Base-by-base conservation (phyloP, 345 rosid species). In the Erucastrum elatum region DNA sequence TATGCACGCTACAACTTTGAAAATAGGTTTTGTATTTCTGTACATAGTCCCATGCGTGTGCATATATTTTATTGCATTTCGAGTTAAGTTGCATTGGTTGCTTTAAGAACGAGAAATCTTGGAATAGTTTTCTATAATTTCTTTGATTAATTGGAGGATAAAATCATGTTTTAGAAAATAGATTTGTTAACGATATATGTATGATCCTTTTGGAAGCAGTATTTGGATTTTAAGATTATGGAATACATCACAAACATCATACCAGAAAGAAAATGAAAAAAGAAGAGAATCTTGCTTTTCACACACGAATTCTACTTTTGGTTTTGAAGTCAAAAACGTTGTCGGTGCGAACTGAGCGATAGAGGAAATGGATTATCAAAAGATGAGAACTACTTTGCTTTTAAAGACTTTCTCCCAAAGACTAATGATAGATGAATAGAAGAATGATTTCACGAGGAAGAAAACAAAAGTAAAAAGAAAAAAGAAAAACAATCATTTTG, bases 1-100 rank as follows among this genome's bases (percentile, higher is more conserved):
- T 69, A 74, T 21, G 79, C 82, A 80, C 79, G 82, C 82, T 69
- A 74, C 60, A 31, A 74, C 79, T 80, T 74, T 69, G 67, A 74
- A 64, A 63, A 63, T 21, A 59, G 21, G 65, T 37, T 69, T 63
- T 67, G 3, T 61, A 29, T 13, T 74, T 62, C 12, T 13, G 6
- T 64, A 49, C 2, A 10, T 46, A 51, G 27, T 51, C 58, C 56
- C 76, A 56, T 56, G 64, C 68, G 83, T 80, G 79, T 70, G 68
- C 80, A 64, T 64, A 41, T 68, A 74, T 64, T 15, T 64, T 34
- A 37, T 65, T 72, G 71, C 33, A 55, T 70, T 71, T 56, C 58
- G 34, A 6, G 12, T 29, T 62, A 62, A 62, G 61, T 71, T 71
- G 29, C 74, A 60, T 13, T 67, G n/a, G 11, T 39, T 16, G 27